Base-by-base conservation (phyloP, 2,329 filamentous ascomycete species). In the Sclerotinia glacialis region DNA sequence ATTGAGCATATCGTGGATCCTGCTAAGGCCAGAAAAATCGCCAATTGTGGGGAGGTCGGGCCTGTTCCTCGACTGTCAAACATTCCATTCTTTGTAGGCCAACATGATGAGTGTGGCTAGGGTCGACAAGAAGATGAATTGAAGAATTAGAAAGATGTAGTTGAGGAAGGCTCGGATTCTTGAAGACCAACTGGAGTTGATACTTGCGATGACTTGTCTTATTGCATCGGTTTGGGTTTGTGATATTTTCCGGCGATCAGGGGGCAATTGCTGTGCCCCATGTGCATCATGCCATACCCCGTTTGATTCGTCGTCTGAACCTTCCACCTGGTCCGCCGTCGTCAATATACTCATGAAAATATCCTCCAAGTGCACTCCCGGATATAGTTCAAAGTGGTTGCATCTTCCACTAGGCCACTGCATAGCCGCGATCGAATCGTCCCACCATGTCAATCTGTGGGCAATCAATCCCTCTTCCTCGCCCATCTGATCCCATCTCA, bases 401-500 rank as follows among this genome's bases (percentile, higher is more conserved):
- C 64, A 65, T 52, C 55, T 65, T 18, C 54, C 55, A 23, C 31
- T 31, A 18, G 31, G 18, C 44, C 47, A 65, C 21, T 50, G 49
- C 64, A 65, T 65, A 42, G 34, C 55, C 8, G 44, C 26, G 9
- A 65, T 40, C 18, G 28, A 50, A 28, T 65, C 64, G 5, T 65
- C 64, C 64, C 64, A 65, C 34, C 44, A 50, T 7, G 56, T 50
- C 46, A 65, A 52, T n/a, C 64, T 42, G 23, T 65, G 54, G 11
- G 46, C 9, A 44, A 65, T 42, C 14, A 52, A 52, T 18, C 44
- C 34, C 28, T 42, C 42, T n/a, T 61, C 64, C 31, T 52, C 64
- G 1, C 64, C 64, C 64, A 65, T 60, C 18, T 60, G 31, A 9
- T 65, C 55, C 64, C 64, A 65, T 50, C 64, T 60, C 28, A n/a